Evolutionary conservation across 2,329 filamentous ascomycete species (phyloP), one percentile per base, ranked within the genome.

Genomic region (Didymella arachidicola): DNA sequence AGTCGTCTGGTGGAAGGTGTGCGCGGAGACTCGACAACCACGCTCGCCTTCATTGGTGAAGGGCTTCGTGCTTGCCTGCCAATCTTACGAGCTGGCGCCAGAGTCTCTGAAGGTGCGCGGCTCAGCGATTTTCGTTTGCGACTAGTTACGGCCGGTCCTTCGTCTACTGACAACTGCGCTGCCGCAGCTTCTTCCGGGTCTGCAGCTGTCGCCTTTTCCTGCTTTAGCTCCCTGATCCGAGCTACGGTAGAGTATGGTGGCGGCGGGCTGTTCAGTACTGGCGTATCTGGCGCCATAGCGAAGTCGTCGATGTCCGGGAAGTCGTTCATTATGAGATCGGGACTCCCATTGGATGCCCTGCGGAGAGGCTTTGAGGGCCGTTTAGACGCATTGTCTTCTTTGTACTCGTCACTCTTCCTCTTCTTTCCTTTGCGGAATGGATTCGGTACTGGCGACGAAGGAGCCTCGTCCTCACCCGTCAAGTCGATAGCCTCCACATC

Each of bases 361-460:
- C 49, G 63, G 7, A 53, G 56, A 30, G 65, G 62, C 34, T 64
- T 62, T 2, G 67, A 61, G 29, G 69, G 69, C 42, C 65, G 67
- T 26, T 44, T 36, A 2, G 48, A 61, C 19, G 52, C 49, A 4
- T 67, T 19, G 32, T 75, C 75, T 27, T 64, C 61, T 32, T 75
- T 77, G 45, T 74, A 76, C 54, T 81, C 79, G n/a, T 79, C 77
- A 63, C 80, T 82, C 67, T 81, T 81, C 42, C 80, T 73, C 66
- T 82, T 82, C 55, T 76, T 77, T 29, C 71, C 64, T 34, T 69
- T 69, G 41, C 53, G 60, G 11, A 46, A 49, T 12, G 61, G 61
- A 25, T 41, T 53, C 14, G 64, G 62, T 36, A 63, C 62, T 12
- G 70, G 67, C 32, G 66, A 70, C 16, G 62, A 62, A 7, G 38